Evolutionary conservation across 495 filamentous ascomycete species (phyloP).

Genomic region (Tuber melanosporum): DNA sequence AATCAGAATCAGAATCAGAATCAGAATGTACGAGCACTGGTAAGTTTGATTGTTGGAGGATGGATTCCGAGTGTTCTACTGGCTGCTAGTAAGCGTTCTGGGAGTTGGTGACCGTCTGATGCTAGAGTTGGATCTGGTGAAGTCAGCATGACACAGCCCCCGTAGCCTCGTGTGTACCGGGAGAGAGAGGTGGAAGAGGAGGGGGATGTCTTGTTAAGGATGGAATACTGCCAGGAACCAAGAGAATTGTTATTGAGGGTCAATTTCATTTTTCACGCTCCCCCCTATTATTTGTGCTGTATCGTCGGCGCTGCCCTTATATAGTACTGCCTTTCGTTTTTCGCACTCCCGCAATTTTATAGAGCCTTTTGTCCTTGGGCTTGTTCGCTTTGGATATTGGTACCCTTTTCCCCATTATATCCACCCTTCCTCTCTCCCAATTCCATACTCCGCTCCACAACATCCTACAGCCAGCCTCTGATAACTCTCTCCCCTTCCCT

Average conservation of each 20-base stretch:
- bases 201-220: not conserved
- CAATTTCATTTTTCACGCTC: not conserved
- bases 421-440: not conserved
- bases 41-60: not conserved
- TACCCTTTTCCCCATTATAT: not conserved
- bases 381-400: not conserved
- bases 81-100: not conserved
- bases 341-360: not conserved
- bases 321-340: not conserved
- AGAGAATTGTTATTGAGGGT: not conserved
- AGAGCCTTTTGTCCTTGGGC: not conserved
- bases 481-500: not conserved
- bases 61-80: not conserved
- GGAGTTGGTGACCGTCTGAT: not conserved
- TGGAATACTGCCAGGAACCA: not conserved
- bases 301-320: not conserved
- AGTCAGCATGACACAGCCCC: not conserved
- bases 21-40: too few relatives aligned
- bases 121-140: not conserved
- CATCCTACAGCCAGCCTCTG: not conserved
- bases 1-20: not conserved
- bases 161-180: not conserved
- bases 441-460: not conserved
- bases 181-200: not conserved
- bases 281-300: not conserved